Conservation (phyloP, 140 eudicot species). For the Oenanthe javanica region DNA sequence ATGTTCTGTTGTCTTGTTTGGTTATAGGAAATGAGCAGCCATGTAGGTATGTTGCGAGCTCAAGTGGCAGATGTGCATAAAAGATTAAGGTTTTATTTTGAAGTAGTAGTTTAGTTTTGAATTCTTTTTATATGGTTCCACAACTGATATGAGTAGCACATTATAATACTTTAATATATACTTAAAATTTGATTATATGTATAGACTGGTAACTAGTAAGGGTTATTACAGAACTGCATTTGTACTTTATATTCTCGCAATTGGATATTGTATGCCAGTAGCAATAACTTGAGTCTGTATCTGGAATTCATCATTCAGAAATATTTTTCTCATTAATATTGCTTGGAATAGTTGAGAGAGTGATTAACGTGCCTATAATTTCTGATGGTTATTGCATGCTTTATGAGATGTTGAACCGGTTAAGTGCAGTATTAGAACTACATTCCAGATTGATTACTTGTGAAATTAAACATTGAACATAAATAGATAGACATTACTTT, state of each 20-base stretch:
- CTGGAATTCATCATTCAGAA: constrained; percentile 1
- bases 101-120: too few relatives aligned
- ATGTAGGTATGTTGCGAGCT: constrained; percentile 49
- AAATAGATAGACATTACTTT: not conserved
- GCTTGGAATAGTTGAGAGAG: not conserved
- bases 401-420: not conserved
- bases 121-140: not conserved
- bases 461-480: not conserved
- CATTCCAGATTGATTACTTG: not conserved
- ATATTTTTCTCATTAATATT: not conserved
- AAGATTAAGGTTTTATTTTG: constrained; percentile 43
- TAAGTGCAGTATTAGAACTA: not conserved
- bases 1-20: constrained; percentile 14
- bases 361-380: not conserved
- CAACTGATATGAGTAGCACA: not conserved
- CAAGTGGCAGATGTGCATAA: constrained; percentile 58
- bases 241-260: not conserved
- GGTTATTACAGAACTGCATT: not conserved
- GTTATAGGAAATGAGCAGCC: constrained; percentile 63
- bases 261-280: not conserved
- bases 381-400: not conserved
- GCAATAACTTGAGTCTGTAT: not conserved
- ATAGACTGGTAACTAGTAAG: not conserved
- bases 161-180: not conserved
- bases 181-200: not conserved